Base-by-base conservation (phyloP, 2,329 filamentous ascomycete genomes). In the Colletotrichum somersetense region DNA sequence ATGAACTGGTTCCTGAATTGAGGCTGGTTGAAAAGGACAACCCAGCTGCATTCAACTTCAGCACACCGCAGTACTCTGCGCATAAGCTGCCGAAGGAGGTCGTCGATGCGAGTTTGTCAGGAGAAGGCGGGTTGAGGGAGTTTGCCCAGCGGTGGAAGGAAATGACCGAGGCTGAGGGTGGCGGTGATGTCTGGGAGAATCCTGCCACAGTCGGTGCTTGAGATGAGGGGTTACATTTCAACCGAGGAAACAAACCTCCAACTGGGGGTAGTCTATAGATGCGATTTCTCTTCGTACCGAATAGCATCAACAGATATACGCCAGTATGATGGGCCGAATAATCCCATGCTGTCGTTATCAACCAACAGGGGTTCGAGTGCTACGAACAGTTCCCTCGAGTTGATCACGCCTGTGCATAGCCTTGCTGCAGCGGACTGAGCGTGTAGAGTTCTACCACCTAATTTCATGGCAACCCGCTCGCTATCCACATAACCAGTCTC, bases 41-140 rank as follows among this genome's bases (percentile, higher is more conserved):
- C 75, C 94, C 95, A 0, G 93, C 96, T 73, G 95, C 95, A 1
- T 96, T 94, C 79, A 93, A 92, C 76, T 97, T 98, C 79, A 91
- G 89, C 75, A 92, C 93, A 5, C 89, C 94, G 1, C 93, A 96
- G 78, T 98, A 97, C 81, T 97, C 95, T 73, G 96, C 96, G 3
- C 96, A 98, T 79, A 99, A 98, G 82, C 84, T 99, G 76, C 96
- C 96, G 0, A 95, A 92, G 80, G 96, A 99, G 76, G 94, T 98
- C 2, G 95, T 98, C 3, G 90, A 92, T 76, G 91, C 91, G 26
- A 89, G 89, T 75, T 77, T 88, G 75, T 88, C 88, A 1, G 92
- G 93, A 4, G 90, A 93, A 67, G 93, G 92, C 3, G 92, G 92
- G 0, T 87, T 98, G 84, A 88, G 91, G 73, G 95, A 97, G 81